These are phyloP conservation scores for Prosopis cineraria DNA, from an alignment of 306 rosid genomes.

Conservation along the genomic window DNA sequence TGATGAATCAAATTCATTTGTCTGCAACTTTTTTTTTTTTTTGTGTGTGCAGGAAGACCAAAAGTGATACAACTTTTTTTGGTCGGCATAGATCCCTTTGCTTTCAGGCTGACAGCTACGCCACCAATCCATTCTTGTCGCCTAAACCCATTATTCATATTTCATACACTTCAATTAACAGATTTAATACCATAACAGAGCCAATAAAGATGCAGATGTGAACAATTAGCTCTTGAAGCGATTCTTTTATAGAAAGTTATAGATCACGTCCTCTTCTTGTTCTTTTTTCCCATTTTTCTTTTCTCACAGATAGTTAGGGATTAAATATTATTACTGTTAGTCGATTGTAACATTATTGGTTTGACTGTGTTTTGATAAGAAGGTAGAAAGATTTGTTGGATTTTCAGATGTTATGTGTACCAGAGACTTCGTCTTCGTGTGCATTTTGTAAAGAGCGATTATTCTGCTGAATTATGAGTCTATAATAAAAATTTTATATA, in stretches of 20 bases:
- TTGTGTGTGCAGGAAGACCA: constrained; percentile 31
- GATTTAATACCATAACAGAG: neutral
- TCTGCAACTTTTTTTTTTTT: neutral
- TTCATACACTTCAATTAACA: neutral
- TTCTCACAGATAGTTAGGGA: neutral
- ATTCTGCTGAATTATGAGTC: neutral
- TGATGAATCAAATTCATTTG: neutral
- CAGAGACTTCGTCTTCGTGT: neutral
- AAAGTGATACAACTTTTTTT: constrained; percentile 15
- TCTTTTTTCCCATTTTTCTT: neutral
- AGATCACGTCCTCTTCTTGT: neutral
- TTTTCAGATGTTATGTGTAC: neutral
- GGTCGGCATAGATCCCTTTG: constrained; percentile 13
- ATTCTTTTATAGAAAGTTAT: constrained; percentile 6
- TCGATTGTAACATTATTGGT: neutral
- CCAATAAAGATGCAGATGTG: neutral
- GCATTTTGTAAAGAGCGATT: neutral
- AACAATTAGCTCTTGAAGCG: neutral
- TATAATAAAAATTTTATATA: neutral
- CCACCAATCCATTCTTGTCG: neutral
- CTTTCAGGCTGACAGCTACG: neutral
- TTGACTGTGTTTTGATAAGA: neutral
- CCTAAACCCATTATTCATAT: neutral
- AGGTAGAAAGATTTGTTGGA: neutral
- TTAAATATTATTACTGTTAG: neutral